phyloP scores from a whole-genome alignment of 2,329 filamentous ascomycete genomes.

The Stachybotrys echinatus region DNA sequence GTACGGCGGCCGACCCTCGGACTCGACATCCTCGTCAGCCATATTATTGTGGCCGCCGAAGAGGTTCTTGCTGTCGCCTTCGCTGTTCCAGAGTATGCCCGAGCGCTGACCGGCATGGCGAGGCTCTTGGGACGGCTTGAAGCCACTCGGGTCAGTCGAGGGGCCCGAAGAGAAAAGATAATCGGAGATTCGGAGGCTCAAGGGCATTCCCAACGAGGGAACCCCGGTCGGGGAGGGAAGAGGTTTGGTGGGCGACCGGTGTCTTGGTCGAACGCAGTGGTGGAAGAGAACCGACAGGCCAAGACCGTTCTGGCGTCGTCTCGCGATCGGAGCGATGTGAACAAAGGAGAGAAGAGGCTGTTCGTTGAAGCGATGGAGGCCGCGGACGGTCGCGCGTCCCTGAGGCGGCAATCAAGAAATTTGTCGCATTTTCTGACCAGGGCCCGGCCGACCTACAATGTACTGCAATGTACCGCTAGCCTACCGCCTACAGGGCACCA shows the following conservation, averaged over 20 bases:
- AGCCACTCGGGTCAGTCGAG: slow-evolving; percentile 9
- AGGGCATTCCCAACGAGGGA: background rate
- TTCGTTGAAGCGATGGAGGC: background rate
- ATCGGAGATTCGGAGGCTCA: background rate
- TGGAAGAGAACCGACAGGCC: background rate
- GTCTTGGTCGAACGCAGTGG: background rate
- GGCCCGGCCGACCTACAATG: background rate
- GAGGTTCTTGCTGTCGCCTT: slow-evolving; percentile 17
- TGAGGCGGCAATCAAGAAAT: background rate
- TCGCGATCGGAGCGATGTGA: too few relatives aligned
- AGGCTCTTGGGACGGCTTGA: slow-evolving; percentile 15
- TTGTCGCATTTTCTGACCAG: background rate
- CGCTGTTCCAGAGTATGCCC: slow-evolving; percentile 17
- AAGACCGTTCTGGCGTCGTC: too few relatives aligned
- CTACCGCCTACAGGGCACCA: background rate
- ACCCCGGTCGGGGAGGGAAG: background rate
- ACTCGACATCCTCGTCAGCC: slow-evolving; percentile 31
- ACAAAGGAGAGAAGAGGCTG: too few relatives aligned
- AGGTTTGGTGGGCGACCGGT: background rate
- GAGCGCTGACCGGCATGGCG: slow-evolving; percentile 26
- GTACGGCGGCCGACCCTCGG: slow-evolving; percentile 38
- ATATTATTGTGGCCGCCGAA: slow-evolving; percentile 22
- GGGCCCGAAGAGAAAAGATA: background rate
- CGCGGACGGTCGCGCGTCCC: background rate
- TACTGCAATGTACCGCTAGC: too few relatives aligned